Percentiles rank a stretch among this genome's conserved stretches.
phyloP scores from a whole-genome alignment of 163 green algal species.

The Chlamydomonas reinhardtii region DNA sequence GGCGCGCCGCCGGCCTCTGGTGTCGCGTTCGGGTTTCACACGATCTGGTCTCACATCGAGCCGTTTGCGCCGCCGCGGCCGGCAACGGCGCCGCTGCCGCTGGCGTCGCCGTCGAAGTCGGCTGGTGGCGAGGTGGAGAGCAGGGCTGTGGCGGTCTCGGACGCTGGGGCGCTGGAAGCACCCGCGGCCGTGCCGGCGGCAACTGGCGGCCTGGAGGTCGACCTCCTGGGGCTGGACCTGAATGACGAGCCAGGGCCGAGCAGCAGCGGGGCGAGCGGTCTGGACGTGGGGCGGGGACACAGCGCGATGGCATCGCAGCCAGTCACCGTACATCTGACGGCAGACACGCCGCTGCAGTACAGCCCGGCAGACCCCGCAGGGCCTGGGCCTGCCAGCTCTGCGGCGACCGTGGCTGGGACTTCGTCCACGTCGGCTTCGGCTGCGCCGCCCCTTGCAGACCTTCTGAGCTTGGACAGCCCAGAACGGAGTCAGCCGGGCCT shows the following conservation, averaged over 20 bases:
- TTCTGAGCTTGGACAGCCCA: too few relatives aligned
- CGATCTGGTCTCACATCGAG: constrained; percentile 44
- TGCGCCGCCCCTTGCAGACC: not conserved
- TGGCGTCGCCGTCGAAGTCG: too few relatives aligned
- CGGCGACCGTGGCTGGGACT: too few relatives aligned
- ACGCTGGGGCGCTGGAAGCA: not conserved
- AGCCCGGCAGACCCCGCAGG: not conserved
- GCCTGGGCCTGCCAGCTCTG: too few relatives aligned
- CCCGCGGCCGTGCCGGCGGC: too few relatives aligned
- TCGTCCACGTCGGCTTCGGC: too few relatives aligned
- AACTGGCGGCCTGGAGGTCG: not conserved
- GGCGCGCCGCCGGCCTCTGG: not conserved
- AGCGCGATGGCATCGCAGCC: not conserved
- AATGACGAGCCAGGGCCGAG: not conserved
- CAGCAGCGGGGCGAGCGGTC: not conserved
- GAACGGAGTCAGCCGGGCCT: too few relatives aligned
- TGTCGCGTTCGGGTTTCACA: constrained; percentile 29
- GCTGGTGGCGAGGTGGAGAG: too few relatives aligned
- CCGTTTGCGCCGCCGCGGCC: not conserved
- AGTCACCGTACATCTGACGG: too few relatives aligned
- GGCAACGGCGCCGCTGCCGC: too few relatives aligned
- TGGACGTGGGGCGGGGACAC: not conserved
- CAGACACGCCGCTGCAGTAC: not conserved
- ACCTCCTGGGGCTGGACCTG: not conserved
- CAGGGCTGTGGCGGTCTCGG: not conserved